phyloP scores from a whole-genome alignment of 2,329 filamentous ascomycete species.

The Paraconiothyrium sp. region DNA sequence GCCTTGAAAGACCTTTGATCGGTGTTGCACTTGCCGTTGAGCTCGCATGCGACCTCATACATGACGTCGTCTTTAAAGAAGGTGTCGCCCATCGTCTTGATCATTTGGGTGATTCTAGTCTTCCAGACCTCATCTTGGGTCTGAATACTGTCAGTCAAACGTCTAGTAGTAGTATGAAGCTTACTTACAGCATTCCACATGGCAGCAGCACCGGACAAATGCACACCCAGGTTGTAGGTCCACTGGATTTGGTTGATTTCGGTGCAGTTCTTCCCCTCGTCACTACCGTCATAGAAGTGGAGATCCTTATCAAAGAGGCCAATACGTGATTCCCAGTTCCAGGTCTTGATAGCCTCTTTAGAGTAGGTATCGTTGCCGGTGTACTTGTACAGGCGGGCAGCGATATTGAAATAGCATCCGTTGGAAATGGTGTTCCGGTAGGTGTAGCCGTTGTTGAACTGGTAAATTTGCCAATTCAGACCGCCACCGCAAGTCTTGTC shows the following conservation, averaged over 20 bases:
- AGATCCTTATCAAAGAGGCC: constrained; percentile 59
- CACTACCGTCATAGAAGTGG: constrained; percentile 58
- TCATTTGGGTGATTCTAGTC: constrained; percentile 42
- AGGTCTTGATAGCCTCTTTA: constrained; percentile 72
- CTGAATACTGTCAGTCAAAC: constrained; percentile 27
- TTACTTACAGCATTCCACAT: constrained; percentile 59
- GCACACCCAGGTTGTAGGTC: constrained; percentile 59
- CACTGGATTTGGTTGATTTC: constrained; percentile 57
- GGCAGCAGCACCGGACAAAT: constrained; percentile 57
- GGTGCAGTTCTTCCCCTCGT: constrained; percentile 55
- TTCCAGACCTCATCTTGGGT: constrained; percentile 47
- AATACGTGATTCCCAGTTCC: constrained; percentile 63
- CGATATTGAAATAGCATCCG: constrained; percentile 83
- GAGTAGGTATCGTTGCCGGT: constrained; percentile 65
- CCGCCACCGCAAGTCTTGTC: constrained; percentile 73
- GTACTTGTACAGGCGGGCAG: constrained; percentile 76
- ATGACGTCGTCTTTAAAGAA: constrained; percentile 59
- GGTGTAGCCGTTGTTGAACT: constrained; percentile 76
- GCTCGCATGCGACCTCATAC: constrained; percentile 59
- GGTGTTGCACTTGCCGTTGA: constrained; percentile 55
- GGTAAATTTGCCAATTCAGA: constrained; percentile 82
- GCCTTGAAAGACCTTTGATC: constrained; percentile 60
- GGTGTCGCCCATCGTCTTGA: constrained; percentile 48
- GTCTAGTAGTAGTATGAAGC: background rate
- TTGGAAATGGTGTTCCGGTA: constrained; percentile 88